Base-by-base conservation (phyloP, 2,329 filamentous ascomycete species). In the Herpotrichia juniperi region DNA sequence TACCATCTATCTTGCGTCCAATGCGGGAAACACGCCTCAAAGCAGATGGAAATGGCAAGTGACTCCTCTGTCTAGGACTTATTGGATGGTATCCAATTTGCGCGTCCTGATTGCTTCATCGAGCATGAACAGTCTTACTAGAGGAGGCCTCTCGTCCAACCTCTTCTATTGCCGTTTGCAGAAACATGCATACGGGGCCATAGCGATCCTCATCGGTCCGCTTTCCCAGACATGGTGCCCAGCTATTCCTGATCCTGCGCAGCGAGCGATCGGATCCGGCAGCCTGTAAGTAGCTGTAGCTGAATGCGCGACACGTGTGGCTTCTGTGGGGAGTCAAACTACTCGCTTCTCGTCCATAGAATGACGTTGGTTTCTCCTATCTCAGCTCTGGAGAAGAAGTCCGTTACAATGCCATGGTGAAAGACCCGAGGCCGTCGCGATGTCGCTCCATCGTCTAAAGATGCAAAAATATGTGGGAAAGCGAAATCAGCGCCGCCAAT, bases 21-120 rank as follows among this genome's bases (percentile, higher is more conserved):
- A 10, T 14, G 62, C 62, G 63, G 56, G 60, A 64, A 63, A 56
- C 58, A 58, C 57, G 61, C 57, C 58, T 54, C 42, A 25, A 46
- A 51, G 52, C 59, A 54, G 60, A 66, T 25, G 37, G 26, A 28
- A 28, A 28, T 28, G 26, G 37, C 37, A 40, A 40, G 25, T 69
- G 67, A 71, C 67, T 72, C 63, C 59, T 63, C 51, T 60, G 59
- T 60, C 53, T 54, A 57, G 58, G 59, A 56, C 40, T 57, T 56
- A 48, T 57, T 58, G 59, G 57, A 57, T 55, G 53, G 49, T 42
- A 58, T 47, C 56, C 56, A 56, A 43, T 54, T 60, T 57, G 58
- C 55, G 63, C 54, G 58, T 53, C 56, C 61, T 69, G 63, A 66
- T 69, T 67, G 67, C 62, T 56, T 59, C 48, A 56, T 57, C 56